phyloP scores from a whole-genome alignment of 495 filamentous ascomycete genomes.

The Bathelium albidoporum region DNA sequence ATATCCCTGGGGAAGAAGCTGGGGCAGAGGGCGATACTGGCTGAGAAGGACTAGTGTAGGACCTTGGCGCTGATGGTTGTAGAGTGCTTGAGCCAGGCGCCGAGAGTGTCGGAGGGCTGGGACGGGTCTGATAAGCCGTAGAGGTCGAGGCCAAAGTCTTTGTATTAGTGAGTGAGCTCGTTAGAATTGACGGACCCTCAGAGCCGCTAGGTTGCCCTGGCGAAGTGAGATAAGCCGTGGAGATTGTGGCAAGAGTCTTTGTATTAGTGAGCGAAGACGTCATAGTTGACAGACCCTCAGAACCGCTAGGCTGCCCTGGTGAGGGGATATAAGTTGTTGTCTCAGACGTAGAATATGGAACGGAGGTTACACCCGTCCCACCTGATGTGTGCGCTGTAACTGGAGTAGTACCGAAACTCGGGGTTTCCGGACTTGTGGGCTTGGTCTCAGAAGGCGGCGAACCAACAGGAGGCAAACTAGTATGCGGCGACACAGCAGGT shows the following conservation, averaged over 20 bases:
- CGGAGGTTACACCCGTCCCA: background rate
- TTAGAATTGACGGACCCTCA: background rate
- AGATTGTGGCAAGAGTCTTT: background rate
- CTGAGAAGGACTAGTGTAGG: background rate
- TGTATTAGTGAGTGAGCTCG: background rate
- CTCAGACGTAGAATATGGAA: background rate
- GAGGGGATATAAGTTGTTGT: background rate
- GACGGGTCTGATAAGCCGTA: background rate
- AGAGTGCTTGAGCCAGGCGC: background rate
- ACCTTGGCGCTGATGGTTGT: background rate
- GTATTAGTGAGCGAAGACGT: background rate
- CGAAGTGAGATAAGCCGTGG: background rate
- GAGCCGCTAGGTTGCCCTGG: background rate
- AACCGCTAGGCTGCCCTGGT: background rate
- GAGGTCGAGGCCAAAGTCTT: background rate
- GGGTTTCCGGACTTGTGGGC: background rate
- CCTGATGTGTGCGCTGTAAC: background rate
- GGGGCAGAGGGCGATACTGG: background rate
- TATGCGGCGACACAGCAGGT: too few relatives aligned
- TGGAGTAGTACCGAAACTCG: background rate
- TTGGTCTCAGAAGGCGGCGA: background rate
- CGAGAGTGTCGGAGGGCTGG: background rate
- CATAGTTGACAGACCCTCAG: background rate
- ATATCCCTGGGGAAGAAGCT: background rate
- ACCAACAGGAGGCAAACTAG: too few relatives aligned